These are phyloP conservation scores for Papiliotrema flavescens DNA, from an alignment of 1,284 basidiomycete species.

Conservation along the genomic window DNA sequence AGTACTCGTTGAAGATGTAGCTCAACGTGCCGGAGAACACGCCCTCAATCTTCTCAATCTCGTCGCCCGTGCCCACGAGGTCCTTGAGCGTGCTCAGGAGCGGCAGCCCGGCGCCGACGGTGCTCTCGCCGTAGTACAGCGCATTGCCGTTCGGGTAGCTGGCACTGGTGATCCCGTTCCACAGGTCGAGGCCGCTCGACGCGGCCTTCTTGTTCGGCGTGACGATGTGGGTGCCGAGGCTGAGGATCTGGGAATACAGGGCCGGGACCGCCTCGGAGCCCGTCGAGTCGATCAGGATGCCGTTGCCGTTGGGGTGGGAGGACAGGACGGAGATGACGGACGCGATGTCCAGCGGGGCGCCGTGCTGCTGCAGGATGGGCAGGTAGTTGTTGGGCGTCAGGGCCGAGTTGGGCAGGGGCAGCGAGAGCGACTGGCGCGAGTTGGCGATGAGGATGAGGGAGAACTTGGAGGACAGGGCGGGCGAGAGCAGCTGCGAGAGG, in stretches of 20 bases:
- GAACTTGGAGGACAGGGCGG: conserved; percentile 61
- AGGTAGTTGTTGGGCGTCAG: conserved; percentile 50
- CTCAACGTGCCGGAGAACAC: conserved; percentile 85
- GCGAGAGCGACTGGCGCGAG: conserved; percentile 64
- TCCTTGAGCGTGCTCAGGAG: conserved; percentile 90
- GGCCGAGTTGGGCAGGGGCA: conserved; percentile 49
- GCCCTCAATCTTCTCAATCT: conserved; percentile 59
- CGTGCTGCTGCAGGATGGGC: conserved; percentile 44
- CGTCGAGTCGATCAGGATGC: conserved; percentile 90
- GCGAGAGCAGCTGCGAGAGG: conserved; percentile 64
- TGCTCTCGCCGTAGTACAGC: conserved; percentile 82
- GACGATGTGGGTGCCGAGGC: conserved; percentile 76
- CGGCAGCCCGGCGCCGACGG: conserved; percentile 93
- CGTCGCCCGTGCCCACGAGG: conserved; percentile 85
- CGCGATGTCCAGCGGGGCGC: conserved; percentile 48
- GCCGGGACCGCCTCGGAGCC: conserved; percentile 78
- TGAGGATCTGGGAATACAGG: conserved; percentile 78
- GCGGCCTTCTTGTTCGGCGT: conserved; percentile 99
- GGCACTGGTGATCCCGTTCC: conserved; percentile 61
- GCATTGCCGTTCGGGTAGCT: conserved; percentile 55
- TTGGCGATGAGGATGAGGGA: conserved; percentile 72
- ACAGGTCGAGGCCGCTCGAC: conserved; percentile 70
- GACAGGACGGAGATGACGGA: conserved; percentile 48
- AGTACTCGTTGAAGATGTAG: conserved; percentile 99
- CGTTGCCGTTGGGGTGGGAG: conserved; percentile 54